Base-by-base conservation (phyloP, 352 stramenopile genomes). In the Pythium vanterpoolii region DNA sequence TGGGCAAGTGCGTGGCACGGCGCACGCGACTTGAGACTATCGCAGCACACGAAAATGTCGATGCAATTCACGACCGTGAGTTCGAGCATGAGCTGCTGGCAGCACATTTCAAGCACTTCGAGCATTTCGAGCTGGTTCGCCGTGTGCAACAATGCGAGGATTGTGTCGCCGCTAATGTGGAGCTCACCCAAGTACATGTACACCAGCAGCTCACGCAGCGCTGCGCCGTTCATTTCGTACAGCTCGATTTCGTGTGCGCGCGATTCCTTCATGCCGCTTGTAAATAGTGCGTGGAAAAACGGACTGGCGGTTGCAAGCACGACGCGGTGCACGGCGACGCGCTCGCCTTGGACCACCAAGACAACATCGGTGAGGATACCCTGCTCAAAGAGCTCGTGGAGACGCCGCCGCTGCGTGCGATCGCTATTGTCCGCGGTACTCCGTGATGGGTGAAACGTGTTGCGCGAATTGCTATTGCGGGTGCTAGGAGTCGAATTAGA, bases 281-380 rank as follows among this genome's bases (percentile, higher is more conserved):
- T 92, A 62, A 92, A 92, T 5, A 92, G 66, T 40, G 82, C 82
- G 50, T 77, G 69, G 60, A 92, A 92, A 53, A 88, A 92, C 13
- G 79, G 77, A 55, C 79, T 89, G 21, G 75, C 74, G 2, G 68
- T 68, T 36, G 79, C 79, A 7, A 92, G 63, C 30, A 92, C 62
- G 24, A 92, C 66, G 39, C 82, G 77, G 52, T 92, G 82, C 4
- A 76, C 82, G 10, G 70, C 67, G 26, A 90, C 67, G 24, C 69
- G 42, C 30, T 81, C 64, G 26, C 62, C 57, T 33, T 82, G 68
- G 38, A 91, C 68, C 23, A 89, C 56, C 13, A 92, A 69, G 52
- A 70, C 67, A 43, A 92, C 82, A 60, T 92, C 79, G 5, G 77
- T 87, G 39, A 92, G 77, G 28, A 84, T 52, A 38, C 55, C 49